phyloP scores from a whole-genome alignment of 768 basidiomycete species.

The Rhizopogon sp. region DNA sequence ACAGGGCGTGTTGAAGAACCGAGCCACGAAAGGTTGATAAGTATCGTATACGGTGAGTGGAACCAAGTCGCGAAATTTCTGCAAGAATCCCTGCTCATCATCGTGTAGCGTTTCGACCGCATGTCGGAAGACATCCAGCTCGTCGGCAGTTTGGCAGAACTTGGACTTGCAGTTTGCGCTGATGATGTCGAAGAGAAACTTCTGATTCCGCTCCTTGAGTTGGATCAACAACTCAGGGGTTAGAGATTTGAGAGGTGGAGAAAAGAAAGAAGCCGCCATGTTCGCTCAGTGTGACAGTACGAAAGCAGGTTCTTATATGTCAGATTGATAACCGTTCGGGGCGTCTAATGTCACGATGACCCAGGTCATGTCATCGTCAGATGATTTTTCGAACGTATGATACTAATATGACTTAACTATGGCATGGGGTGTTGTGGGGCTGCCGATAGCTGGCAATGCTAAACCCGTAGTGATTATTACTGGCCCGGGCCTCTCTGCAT shows the following conservation, averaged over 20 bases:
- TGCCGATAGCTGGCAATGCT: no score
- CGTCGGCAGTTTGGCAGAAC: background rate
- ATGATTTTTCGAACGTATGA: no score
- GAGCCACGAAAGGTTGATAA: constrained; percentile 7
- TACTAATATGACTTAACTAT: no score
- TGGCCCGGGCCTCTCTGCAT: no score
- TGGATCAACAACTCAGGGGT: constrained; percentile 8
- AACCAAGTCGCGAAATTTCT: constrained; percentile 11
- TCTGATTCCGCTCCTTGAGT: constrained; percentile 13
- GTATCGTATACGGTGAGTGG: constrained; percentile 9
- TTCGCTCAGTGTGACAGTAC: no score
- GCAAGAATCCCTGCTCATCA: background rate
- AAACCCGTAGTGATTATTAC: no score
- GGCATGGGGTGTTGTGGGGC: no score
- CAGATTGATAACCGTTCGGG: no score
- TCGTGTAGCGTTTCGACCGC: background rate
- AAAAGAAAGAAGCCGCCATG: background rate
- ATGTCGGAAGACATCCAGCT: background rate
- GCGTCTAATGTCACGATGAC: no score
- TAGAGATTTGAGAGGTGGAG: constrained; percentile 10
- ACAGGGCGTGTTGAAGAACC: constrained; percentile 7
- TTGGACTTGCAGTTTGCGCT: background rate
- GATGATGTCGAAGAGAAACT: background rate
- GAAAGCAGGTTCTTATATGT: background rate
- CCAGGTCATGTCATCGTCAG: no score